Base-by-base conservation (phyloP, 2,329 filamentous ascomycete genomes). In the Fusarium fujikuroi region DNA sequence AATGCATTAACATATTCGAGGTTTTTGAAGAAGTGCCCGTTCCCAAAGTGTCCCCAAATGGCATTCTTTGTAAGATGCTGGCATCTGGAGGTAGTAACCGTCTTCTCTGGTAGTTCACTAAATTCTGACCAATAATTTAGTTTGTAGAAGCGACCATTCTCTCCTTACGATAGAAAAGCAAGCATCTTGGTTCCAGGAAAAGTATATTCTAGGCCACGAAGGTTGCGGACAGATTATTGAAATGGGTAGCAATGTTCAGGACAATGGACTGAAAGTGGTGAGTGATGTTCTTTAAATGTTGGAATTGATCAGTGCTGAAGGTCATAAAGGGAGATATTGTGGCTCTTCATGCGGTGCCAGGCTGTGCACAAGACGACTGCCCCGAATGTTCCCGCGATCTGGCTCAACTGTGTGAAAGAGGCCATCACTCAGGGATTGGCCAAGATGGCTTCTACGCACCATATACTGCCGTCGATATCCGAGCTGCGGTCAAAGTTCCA, bases 381-480 rank as follows among this genome's bases (percentile, higher is more conserved):
- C 75, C 78, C 0, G 83, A 85, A 63, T 86, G 84, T 53, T 82
- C 80, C 6, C 78, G 81, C 2, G 81, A 83, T 42, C 67, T 85
- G 2, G 64, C 79, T 7, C 82, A 84, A 65, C 73, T 84, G 1
- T 84, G 82, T 54, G 78, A 82, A 52, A 58, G 49, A 36, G 78
- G 82, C 1, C 80, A 81, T 49, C 83, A 85, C 66, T 84, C 84
- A 2, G 84, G 84, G 0, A 84, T 85, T 25, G 84, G 84, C 0
- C 82, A 84, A 54, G 81, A 85, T 36, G 84, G 84, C 0, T 84
- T 83, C 42, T 84, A 82, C 49, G 83, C 84, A 3, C 81, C 83
- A 1, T 85, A 81, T 43, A 80, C 83, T 0, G 77, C 75, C 1
- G 73, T 81, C 1, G 76, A 81, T 40, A 69, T 75, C 12, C 19